A percentile compares a stretch with the other conserved stretches of the same genome.
Conservation (phyloP, 2,329 filamentous ascomycete species). For the Cryphonectria naterciae region DNA sequence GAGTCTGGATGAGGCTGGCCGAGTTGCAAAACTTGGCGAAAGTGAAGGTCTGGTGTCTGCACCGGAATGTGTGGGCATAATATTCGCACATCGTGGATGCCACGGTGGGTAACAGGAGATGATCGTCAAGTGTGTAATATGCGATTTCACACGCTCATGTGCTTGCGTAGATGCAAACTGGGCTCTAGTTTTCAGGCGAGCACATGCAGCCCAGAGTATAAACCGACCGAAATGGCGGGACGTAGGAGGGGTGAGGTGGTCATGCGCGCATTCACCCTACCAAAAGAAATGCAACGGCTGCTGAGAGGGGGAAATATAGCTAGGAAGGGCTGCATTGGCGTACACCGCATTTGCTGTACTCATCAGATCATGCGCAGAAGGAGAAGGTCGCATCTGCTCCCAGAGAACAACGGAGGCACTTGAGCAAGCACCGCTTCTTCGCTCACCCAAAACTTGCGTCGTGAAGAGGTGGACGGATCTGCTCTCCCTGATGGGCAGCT, state of each 20-base stretch:
- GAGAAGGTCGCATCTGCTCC: not conserved
- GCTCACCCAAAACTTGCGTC: not conserved
- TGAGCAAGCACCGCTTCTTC: not conserved
- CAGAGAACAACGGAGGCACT: not conserved
- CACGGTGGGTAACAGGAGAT: not conserved
- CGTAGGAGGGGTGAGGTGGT: not conserved
- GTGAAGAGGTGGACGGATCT: not conserved
- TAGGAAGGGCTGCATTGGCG: not conserved
- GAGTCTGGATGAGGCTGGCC: conserved; percentile 43
- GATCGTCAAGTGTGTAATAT: not conserved
- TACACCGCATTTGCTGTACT: not conserved
- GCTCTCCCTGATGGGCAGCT: not conserved
- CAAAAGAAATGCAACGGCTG: not conserved
- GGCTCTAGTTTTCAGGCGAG: not conserved
- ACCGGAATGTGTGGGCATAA: conserved; percentile 43
- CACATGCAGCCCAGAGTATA: not conserved
- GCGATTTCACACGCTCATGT: not conserved
- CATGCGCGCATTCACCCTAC: not conserved
- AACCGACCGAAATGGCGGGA: not conserved
- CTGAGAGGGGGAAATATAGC: not conserved
- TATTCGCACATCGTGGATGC: conserved; percentile 41
- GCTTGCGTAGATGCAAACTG: not conserved
- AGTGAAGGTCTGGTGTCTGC: conserved; percentile 41
- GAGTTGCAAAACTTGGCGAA: conserved; percentile 43
- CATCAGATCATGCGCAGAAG: not conserved